Evolutionary conservation across 1,139 yeast species (phyloP).

Genomic region (Protomyces lactucae-debilis): DNA sequence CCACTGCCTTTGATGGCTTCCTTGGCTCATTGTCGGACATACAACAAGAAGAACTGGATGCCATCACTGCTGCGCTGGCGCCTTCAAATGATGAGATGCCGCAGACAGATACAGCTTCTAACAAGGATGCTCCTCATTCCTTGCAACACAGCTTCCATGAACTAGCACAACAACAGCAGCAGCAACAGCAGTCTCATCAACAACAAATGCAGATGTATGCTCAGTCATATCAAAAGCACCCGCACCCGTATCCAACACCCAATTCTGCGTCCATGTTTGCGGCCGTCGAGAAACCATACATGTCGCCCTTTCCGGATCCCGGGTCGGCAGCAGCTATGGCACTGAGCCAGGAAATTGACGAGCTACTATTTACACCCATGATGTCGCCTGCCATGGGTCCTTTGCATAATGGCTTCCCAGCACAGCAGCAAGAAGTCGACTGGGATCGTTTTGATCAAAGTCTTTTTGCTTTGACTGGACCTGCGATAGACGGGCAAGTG

Average conservation of each 20-base stretch:
- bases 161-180: neutral
- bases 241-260: constrained; percentile 17
- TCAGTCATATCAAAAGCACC: neutral
- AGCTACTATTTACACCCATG: constrained; percentile 22
- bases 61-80: neutral
- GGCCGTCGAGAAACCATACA: constrained; percentile 2
- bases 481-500: constrained; percentile 5
- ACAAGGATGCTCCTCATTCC: neutral
- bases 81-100: neutral
- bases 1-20: neutral
- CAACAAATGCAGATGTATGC: neutral
- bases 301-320: constrained; percentile 15
- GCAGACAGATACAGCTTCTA: neutral
- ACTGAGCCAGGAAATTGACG: neutral
- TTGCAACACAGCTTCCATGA: neutral
- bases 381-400: constrained; percentile 27
- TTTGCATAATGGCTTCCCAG: constrained; percentile 1
- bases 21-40: neutral
- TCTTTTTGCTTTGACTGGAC: constrained; percentile 14
- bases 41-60: neutral
- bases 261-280: constrained; percentile 19
- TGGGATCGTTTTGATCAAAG: constrained; percentile 23
- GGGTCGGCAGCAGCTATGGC: neutral
- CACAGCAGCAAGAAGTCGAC: constrained; percentile 5
- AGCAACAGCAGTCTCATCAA: neutral